A percentile compares a stretch with the other conserved stretches of the same genome.
Evolutionary conservation across 2,329 filamentous ascomycete species (phyloP).

Genomic region (Colletotrichum tofieldiae): DNA sequence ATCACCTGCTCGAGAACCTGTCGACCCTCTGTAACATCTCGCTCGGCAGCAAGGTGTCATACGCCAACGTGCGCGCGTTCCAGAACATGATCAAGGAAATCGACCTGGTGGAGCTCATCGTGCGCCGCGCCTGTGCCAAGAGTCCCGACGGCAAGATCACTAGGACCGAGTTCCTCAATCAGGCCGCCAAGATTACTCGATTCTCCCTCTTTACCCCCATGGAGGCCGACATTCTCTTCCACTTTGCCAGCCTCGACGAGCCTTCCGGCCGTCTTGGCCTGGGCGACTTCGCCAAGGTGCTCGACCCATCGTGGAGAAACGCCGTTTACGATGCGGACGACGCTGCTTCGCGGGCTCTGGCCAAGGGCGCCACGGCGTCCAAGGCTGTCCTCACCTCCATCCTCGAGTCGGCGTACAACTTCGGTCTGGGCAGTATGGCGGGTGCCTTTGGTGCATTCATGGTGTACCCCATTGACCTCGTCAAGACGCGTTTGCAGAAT

Average conservation of each 20-base stretch:
- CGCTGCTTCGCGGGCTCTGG: slow-evolving; percentile 51
- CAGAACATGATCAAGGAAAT: slow-evolving; percentile 98
- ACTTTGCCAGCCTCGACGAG: slow-evolving; percentile 94
- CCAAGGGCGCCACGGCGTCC: slow-evolving; percentile 65
- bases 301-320: slow-evolving; percentile 92
- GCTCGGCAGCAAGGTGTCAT: slow-evolving; percentile 92
- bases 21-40: slow-evolving; percentile 96
- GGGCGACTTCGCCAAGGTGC: slow-evolving; percentile 91
- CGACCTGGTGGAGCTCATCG: slow-evolving; percentile 95
- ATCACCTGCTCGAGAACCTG: slow-evolving; percentile 93
- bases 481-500: slow-evolving; percentile 99
- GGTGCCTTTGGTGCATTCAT: slow-evolving; percentile 99
- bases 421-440: slow-evolving; percentile 88
- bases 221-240: slow-evolving; percentile 98
- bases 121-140: slow-evolving; percentile 88
- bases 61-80: slow-evolving; percentile 97
- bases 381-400: slow-evolving; percentile 71
- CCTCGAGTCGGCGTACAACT: slow-evolving; percentile 89
- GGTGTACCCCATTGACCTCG: slow-evolving; percentile 98
- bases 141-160: slow-evolving; percentile 94
- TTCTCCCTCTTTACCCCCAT: slow-evolving; percentile 98
- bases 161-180: slow-evolving; percentile 92
- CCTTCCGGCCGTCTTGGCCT: slow-evolving; percentile 88
- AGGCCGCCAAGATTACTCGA: slow-evolving; percentile 90
- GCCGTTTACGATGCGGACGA: slow-evolving; percentile 68